phyloP scores from a whole-genome alignment of 2,329 filamentous ascomycete genomes.

The Fusarium burgessii region DNA sequence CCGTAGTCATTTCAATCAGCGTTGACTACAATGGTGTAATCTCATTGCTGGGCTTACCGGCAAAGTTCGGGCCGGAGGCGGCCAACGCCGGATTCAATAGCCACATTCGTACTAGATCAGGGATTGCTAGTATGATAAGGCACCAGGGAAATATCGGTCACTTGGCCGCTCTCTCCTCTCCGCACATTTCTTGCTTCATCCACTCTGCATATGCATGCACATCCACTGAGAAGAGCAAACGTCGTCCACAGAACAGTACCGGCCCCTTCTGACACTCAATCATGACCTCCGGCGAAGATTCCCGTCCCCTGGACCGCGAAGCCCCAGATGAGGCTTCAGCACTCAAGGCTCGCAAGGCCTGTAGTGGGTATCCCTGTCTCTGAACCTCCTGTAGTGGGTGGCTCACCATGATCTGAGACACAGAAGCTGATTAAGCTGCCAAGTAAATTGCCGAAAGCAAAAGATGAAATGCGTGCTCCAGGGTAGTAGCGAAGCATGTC shows the following conservation, averaged over 20 bases:
- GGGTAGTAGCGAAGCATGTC: conserved; percentile 18
- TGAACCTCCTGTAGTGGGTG: not conserved
- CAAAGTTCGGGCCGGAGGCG: conserved; percentile 11
- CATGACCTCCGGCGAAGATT: conserved; percentile 21
- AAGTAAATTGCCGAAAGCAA: conserved; percentile 24
- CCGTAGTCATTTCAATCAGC: not conserved
- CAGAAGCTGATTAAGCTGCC: conserved; percentile 2
- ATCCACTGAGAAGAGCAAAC: not conserved
- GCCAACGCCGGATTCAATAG: not conserved
- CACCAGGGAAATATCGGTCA: conserved; percentile 17
- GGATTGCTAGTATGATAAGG: not conserved
- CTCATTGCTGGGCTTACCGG: not conserved
- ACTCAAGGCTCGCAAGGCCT: conserved; percentile 23
- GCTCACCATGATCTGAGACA: not conserved
- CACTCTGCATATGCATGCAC: conserved; percentile 11
- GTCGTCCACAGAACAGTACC: not conserved
- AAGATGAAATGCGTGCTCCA: conserved; percentile 29
- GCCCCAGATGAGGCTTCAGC: conserved; percentile 5
- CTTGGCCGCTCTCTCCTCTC: conserved; percentile 16
- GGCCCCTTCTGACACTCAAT: not conserved
- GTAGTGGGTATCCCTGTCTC: conserved; percentile 1
- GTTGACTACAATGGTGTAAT: not conserved
- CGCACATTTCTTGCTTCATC: conserved; percentile 10
- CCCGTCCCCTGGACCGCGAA: conserved; percentile 10
- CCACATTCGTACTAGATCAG: conserved; percentile 7